Conservation (phyloP, 805 yeast species). For the Candida sithepensis region DNA sequence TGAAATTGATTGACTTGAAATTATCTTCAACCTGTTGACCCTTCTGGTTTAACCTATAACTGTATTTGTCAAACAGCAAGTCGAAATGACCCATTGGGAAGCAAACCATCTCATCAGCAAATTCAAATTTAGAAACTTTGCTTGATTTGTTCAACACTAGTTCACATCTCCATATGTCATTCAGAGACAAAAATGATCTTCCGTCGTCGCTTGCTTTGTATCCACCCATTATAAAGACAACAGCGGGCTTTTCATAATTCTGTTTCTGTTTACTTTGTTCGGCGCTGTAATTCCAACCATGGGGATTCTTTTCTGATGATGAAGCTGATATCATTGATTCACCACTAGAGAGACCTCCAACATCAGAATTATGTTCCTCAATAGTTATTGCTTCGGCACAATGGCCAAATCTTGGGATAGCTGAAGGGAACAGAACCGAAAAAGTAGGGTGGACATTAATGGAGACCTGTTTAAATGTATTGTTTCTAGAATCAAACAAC, state of each 20-base stretch:
- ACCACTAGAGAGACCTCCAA: slow-evolving; percentile 7
- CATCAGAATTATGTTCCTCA: slow-evolving; percentile 24
- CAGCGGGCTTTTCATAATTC: slow-evolving; percentile 27
- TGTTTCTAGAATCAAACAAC: slow-evolving; percentile 51
- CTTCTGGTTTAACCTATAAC: slow-evolving; percentile 15
- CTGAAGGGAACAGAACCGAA: slow-evolving; percentile 22
- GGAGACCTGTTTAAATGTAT: slow-evolving; percentile 46
- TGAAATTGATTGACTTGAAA: slow-evolving; percentile 10
- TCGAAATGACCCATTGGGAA: slow-evolving; percentile 30
- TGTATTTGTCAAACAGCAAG: slow-evolving; percentile 16
- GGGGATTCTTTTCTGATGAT: slow-evolving; percentile 1
- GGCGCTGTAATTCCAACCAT: not conserved
- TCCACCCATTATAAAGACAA: slow-evolving; percentile 47
- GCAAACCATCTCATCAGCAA: slow-evolving; percentile 28
- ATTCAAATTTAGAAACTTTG: slow-evolving; percentile 27
- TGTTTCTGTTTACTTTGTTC: not conserved
- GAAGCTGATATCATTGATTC: not conserved
- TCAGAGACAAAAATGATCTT: slow-evolving; percentile 28
- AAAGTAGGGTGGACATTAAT: slow-evolving; percentile 29
- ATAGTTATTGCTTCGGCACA: slow-evolving; percentile 20
- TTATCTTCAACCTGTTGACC: slow-evolving; percentile 13
- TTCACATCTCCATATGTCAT: slow-evolving; percentile 33
- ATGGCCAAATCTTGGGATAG: slow-evolving; percentile 34
- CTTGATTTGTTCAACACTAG: slow-evolving; percentile 28
- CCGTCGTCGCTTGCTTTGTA: slow-evolving; percentile 34